Evolutionary conservation across 768 basidiomycete species (phyloP).

Genomic region (Mycena amicta): DNA sequence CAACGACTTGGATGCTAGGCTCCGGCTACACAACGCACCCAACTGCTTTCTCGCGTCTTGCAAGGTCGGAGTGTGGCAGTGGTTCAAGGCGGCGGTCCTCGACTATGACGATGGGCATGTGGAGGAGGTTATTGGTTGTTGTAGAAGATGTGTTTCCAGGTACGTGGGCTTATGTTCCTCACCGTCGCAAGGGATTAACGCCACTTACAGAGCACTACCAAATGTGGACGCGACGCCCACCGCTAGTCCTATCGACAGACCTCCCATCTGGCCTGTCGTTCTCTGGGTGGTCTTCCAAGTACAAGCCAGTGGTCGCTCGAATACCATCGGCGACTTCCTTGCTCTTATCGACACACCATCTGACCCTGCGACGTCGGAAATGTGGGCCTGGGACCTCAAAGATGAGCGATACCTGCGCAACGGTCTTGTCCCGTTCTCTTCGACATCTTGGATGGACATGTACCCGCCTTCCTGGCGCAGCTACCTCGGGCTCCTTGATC

Average conservation of each 20-base stretch:
- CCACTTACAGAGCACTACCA: not conserved
- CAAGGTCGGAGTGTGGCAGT: constrained; percentile 18
- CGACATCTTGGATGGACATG: constrained; percentile 9
- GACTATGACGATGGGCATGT: constrained; percentile 10
- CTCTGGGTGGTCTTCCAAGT: constrained; percentile 18
- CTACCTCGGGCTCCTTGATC: constrained; percentile 2
- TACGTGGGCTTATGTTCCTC: not conserved
- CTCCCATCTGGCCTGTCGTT: constrained; percentile 17
- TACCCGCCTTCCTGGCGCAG: constrained; percentile 15
- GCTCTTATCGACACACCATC: constrained; percentile 2
- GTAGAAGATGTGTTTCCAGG: constrained; percentile 8
- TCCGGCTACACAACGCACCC: constrained; percentile 6
- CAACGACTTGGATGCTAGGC: constrained; percentile 6
- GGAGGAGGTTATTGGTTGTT: constrained; percentile 7
- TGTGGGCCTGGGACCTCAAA: constrained; percentile 18
- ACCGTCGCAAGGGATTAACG: not conserved
- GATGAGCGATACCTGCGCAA: constrained; percentile 13
- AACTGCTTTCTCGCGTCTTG: constrained; percentile 12
- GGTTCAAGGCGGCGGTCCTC: constrained; percentile 14
- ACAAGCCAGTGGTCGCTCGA: constrained; percentile 1
- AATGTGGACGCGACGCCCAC: not conserved
- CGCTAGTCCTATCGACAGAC: constrained; percentile 1
- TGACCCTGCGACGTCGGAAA: not conserved
- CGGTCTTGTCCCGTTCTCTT: not conserved
- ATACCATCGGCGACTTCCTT: constrained; percentile 2